Conservation (phyloP, 2,329 filamentous ascomycete genomes). For the Xylariales sp. region DNA sequence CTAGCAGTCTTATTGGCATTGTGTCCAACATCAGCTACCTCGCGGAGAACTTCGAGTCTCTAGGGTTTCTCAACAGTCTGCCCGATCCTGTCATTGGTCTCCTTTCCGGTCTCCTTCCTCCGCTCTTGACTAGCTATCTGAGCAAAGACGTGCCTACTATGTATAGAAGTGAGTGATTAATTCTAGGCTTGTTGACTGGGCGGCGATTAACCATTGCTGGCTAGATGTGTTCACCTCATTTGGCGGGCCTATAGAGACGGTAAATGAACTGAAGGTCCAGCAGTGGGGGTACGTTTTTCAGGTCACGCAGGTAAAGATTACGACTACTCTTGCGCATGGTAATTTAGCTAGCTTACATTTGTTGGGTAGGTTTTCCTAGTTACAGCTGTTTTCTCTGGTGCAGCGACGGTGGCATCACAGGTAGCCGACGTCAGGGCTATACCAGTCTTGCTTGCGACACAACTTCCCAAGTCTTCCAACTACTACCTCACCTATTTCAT, state of each 20-base stretch:
- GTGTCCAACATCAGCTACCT: constrained; percentile 86
- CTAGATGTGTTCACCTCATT: constrained; percentile 75
- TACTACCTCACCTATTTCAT: constrained; percentile 85
- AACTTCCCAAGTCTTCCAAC: constrained; percentile 77
- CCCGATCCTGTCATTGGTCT: constrained; percentile 78
- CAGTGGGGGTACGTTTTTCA: constrained; percentile 85
- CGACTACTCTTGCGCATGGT: not conserved
- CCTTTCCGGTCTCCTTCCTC: constrained; percentile 84
- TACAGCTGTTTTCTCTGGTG: constrained; percentile 78
- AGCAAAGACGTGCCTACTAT: constrained; percentile 85
- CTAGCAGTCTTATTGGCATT: constrained; percentile 81
- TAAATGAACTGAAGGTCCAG: constrained; percentile 81
- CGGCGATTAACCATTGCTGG: constrained; percentile 6
- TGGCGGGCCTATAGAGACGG: constrained; percentile 76
- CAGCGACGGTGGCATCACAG: constrained; percentile 46
- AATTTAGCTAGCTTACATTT: constrained; percentile 14
- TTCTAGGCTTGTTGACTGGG: not conserved
- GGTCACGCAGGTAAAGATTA: constrained; percentile 62
- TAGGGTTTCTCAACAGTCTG: constrained; percentile 78
- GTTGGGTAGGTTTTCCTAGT: constrained; percentile 81
- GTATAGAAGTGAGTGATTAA: constrained; percentile 69
- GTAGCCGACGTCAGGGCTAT: constrained; percentile 46
- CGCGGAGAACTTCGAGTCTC: constrained; percentile 71
- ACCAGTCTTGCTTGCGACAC: constrained; percentile 67
- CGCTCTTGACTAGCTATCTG: constrained; percentile 80